phyloP scores from a whole-genome alignment of 2,329 filamentous ascomycete species.

The Parasarocladium wereldwijsianum region DNA sequence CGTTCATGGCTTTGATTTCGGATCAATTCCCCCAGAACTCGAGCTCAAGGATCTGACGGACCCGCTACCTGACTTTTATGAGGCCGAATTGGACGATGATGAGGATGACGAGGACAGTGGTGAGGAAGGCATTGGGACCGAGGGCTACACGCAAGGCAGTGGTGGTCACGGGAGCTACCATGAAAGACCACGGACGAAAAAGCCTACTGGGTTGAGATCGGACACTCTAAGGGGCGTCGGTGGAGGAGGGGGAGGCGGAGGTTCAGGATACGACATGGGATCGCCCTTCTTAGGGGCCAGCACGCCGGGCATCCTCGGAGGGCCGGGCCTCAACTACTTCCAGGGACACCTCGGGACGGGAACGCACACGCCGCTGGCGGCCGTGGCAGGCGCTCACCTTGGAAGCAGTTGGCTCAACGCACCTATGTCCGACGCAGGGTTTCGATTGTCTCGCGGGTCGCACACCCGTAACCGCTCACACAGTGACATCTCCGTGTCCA shows the following conservation, averaged over 20 bases:
- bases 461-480: conserved; percentile 29
- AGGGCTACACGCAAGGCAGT: no score
- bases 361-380: conserved; percentile 64
- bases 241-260: conserved; percentile 7
- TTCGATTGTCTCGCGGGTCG: conserved; percentile 5
- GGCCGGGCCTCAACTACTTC: conserved; percentile 70
- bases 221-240: conserved; percentile 14
- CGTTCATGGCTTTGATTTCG: conserved; percentile 89
- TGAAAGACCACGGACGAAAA: conserved; percentile 7
- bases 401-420: conserved; percentile 21
- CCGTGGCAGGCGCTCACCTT: conserved; percentile 53
- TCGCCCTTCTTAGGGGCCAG: conserved; percentile 43
- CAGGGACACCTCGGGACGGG: conserved; percentile 66
- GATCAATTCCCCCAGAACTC: conserved; percentile 64
- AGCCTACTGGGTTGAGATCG: conserved; percentile 5
- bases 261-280: conserved; percentile 25
- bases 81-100: conserved; percentile 51
- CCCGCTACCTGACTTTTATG: conserved; percentile 91
- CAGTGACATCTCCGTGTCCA: conserved; percentile 30
- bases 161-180: conserved; percentile 1
- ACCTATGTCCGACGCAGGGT: conserved; percentile 7
- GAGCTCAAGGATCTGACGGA: conserved; percentile 96
- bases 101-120: conserved; percentile 23
- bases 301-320: conserved; percentile 53
- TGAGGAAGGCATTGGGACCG: conserved; percentile 9